Evolutionary conservation across 805 yeast species (phyloP), one percentile per base, ranked within the genome.

Genomic region (Saccharomycopsis oosterbeekiorum): DNA sequence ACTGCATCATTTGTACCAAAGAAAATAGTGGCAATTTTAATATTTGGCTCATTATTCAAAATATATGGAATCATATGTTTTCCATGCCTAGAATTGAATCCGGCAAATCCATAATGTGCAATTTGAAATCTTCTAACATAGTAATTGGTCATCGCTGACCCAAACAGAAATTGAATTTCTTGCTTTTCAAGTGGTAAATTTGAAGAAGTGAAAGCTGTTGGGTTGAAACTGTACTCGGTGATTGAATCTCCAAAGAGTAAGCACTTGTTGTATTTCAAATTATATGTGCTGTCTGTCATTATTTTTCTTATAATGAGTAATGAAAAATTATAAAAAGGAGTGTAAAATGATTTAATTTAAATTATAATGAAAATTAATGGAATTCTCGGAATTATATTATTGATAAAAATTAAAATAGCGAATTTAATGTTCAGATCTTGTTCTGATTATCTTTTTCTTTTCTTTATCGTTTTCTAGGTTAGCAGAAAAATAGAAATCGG

Each of bases 1-100:
- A 80, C 77, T 0, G 86, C 78, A 70, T 91, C 97, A 68, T 91
- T 91, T 14, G 96, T 81, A 3, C 97, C 97, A 67, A 89, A 83
- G 69, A 87, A 90, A 1, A 90, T 73, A 11, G 84, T 81, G 62
- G 83, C 75, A 11, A 78, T 65, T 1, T 65, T 72, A 58, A 82
- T 73, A 62, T 71, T 69, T 43, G 72, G 69, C 64, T 84, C 88
- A 3, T 71, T 67, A 24, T 78, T 74, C 40, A 89, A 71, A 12
- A 86, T 73, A 51, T 75, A 72, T n/a, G 81, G 81, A 4, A 81
- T 67, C 4, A 88, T 66, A 56, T 76, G 71, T 10, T 75, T 68
- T 0, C 82, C 90, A 73, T 84, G 84, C 41, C 82, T 80, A 0
- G 91, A 73, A 66, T 80, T 88, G 74, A 88, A 91, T 0, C 97